Evolutionary conservation across 345 rosid genomes (phyloP).

Genomic region (Stellera chamaejasme): DNA sequence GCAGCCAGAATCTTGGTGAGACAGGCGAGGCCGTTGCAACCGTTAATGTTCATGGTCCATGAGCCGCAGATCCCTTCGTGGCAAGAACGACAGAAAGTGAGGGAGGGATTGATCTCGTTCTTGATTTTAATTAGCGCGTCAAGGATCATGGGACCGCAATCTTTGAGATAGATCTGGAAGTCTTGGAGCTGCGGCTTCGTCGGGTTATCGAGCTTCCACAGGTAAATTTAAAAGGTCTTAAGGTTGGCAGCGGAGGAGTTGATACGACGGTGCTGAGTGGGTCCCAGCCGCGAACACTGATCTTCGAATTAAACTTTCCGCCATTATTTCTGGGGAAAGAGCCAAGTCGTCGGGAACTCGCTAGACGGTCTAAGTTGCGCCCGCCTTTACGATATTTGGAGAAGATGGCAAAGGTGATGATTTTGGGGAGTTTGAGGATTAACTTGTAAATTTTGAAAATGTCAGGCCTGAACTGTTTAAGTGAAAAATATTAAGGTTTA

Average conservation of each 20-base stretch:
- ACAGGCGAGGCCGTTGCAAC: conserved; percentile 92
- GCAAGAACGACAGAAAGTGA: conserved; percentile 93
- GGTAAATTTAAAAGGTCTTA: conserved; percentile 84
- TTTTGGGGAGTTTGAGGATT: too few species aligned
- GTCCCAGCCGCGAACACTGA: conserved; percentile 18
- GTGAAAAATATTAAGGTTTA: too few species aligned
- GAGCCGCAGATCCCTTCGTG: conserved; percentile 97
- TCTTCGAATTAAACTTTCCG: conserved; percentile 40
- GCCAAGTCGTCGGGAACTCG: too few species aligned
- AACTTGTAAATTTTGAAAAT: too few species aligned
- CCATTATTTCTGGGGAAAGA: conserved; percentile 36
- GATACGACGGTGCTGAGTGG: conserved; percentile 14
- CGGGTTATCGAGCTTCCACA: conserved; percentile 84
- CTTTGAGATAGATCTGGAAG: conserved; percentile 69
- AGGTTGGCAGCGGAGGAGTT: conserved; percentile 27
- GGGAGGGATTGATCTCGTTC: conserved; percentile 88
- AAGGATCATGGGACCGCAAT: conserved; percentile 94
- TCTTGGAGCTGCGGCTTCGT: conserved; percentile 62
- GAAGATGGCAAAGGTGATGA: too few species aligned
- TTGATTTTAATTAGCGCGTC: too few species aligned
- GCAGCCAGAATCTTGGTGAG: conserved; percentile 63
- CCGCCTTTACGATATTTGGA: too few species aligned
- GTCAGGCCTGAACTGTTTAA: too few species aligned
- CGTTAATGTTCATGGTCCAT: conserved; percentile 94
- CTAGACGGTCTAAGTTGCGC: too few species aligned